A percentile compares a stretch with the other conserved stretches of the same genome.
Evolutionary conservation across 2,329 filamentous ascomycete species (phyloP).

Genomic region (Colletotrichum sublineola): DNA sequence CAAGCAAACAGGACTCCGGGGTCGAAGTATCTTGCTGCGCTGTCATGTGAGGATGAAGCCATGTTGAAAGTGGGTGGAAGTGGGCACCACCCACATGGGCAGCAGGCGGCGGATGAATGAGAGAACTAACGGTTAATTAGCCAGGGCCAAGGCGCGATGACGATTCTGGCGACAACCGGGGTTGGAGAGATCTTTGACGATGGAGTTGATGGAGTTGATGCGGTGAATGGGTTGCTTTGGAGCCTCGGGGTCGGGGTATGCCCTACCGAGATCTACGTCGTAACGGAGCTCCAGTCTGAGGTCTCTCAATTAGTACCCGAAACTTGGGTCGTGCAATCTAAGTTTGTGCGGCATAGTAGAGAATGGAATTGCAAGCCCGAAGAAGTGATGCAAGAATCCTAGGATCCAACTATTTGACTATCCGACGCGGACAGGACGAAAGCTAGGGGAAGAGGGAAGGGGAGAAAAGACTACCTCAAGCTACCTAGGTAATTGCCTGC

Average conservation of each 20-base stretch:
- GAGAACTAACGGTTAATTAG: constrained; percentile 20
- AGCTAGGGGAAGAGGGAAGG: neutral
- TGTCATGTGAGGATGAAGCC: constrained; percentile 52
- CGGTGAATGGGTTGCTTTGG: neutral
- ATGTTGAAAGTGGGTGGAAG: neutral
- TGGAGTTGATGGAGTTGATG: neutral
- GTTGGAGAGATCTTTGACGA: neutral
- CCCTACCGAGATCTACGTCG: neutral
- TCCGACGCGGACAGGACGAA: neutral
- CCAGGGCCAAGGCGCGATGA: constrained; percentile 26
- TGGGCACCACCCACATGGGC: neutral
- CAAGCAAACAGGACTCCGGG: constrained; percentile 54
- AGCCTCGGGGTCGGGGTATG: neutral
- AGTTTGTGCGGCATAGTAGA: neutral
- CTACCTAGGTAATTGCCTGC: neutral
- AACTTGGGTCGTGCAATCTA: constrained; percentile 21
- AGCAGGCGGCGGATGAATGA: constrained; percentile 1
- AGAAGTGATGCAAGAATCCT: neutral
- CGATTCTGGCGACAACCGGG: constrained; percentile 7
- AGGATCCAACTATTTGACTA: neutral
- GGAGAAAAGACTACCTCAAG: neutral
- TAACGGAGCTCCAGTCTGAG: neutral
- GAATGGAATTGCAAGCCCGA: neutral
- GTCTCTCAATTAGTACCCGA: neutral
- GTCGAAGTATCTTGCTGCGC: constrained; percentile 52